phyloP scores from a whole-genome alignment of 1,284 basidiomycete genomes.

The Pyrrhoderma lamaoense region DNA sequence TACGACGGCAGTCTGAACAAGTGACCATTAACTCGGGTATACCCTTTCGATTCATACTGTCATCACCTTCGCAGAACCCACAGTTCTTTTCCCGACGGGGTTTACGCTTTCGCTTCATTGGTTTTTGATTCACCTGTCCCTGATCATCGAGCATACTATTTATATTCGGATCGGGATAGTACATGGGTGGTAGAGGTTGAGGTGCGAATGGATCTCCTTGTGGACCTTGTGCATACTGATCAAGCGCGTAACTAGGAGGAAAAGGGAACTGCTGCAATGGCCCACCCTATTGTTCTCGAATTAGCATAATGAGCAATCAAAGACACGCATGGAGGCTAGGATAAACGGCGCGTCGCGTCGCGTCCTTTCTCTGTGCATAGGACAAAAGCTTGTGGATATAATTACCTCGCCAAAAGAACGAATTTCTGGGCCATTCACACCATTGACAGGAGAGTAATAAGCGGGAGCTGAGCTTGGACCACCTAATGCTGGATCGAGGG shows the following conservation, averaged over 20 bases:
- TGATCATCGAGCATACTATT: constrained; percentile 25
- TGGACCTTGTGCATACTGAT: constrained; percentile 58
- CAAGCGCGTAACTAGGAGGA: constrained; percentile 7
- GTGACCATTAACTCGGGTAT: constrained; percentile 58
- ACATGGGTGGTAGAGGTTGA: constrained; percentile 30
- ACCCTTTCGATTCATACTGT: constrained; percentile 47
- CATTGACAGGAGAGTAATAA: constrained; percentile 5
- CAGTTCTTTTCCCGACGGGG: constrained; percentile 48
- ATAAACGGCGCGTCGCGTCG: constrained; percentile 15
- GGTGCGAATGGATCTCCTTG: constrained; percentile 77
- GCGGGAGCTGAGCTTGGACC: constrained; percentile 6
- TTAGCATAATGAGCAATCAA: background rate
- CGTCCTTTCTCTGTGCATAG: constrained; percentile 5
- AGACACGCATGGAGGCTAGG: background rate
- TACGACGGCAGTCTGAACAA: constrained; percentile 62
- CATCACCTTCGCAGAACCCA: constrained; percentile 59
- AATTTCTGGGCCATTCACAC: constrained; percentile 9
- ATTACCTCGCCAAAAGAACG: constrained; percentile 7
- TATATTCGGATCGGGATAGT: constrained; percentile 34
- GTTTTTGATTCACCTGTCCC: constrained; percentile 25
- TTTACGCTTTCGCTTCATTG: constrained; percentile 22
- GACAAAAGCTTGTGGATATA: background rate
- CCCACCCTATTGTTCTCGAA: background rate
- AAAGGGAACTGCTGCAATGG: background rate
- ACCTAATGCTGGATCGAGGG: constrained; percentile 12